These are phyloP conservation scores for Phytophthora fragariae DNA, from an alignment of 352 stramenopile genomes.

Conservation along the genomic window DNA sequence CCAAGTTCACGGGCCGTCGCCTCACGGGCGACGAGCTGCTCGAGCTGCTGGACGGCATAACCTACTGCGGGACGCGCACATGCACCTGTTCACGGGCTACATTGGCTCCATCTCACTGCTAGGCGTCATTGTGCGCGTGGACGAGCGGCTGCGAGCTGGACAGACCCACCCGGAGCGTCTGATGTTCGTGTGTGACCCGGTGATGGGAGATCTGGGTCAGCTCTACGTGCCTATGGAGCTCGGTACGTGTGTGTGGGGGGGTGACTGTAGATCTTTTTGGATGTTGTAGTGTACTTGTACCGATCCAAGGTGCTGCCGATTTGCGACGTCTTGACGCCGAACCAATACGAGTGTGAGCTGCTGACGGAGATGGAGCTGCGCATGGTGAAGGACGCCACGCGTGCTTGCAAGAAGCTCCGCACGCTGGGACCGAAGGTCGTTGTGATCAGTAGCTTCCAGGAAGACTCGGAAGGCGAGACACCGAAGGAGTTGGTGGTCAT, in stretches of 20 bases:
- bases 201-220: slow-evolving; percentile 82
- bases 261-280: slow-evolving; percentile 1
- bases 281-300: slow-evolving; percentile 75
- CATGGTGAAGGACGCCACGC: slow-evolving; percentile 68
- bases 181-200: slow-evolving; percentile 86
- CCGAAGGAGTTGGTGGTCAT: slow-evolving; percentile 71
- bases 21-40: slow-evolving; percentile 79
- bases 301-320: slow-evolving; percentile 80
- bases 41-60: slow-evolving; percentile 82
- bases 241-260: slow-evolving; percentile 43
- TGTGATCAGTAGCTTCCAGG: slow-evolving; percentile 85
- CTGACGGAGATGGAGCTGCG: slow-evolving; percentile 75
- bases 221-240: slow-evolving; percentile 86
- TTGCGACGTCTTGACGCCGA: slow-evolving; percentile 85
- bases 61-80: slow-evolving; percentile 72
- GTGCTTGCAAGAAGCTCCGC: slow-evolving; percentile 82
- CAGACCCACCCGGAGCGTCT: slow-evolving; percentile 58
- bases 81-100: slow-evolving; percentile 86
- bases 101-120: slow-evolving; percentile 76
- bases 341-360: slow-evolving; percentile 89
- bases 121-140: slow-evolving; percentile 72
- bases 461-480: slow-evolving; percentile 38
- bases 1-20: slow-evolving; percentile 73
- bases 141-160: slow-evolving; percentile 62
- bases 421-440: slow-evolving; percentile 73